Evolutionary conservation across 2,329 filamentous ascomycete species (phyloP).

Genomic region (Mycosphaerella sp.): DNA sequence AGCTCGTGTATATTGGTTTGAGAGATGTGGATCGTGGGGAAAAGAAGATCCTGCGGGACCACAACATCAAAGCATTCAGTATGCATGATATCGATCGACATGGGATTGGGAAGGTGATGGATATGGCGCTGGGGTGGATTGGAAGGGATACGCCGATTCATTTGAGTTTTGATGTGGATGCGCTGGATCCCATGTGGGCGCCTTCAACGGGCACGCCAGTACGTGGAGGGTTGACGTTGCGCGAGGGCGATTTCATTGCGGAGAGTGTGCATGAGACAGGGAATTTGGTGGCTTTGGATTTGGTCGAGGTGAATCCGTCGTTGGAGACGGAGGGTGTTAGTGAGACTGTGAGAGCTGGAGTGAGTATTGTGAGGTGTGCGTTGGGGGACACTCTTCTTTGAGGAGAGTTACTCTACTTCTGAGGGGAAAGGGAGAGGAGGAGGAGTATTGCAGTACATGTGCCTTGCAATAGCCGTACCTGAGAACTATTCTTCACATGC

Average conservation of each 20-base stretch:
- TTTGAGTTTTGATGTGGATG: slow-evolving; percentile 94
- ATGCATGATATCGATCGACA: slow-evolving; percentile 98
- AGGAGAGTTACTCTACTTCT: background rate
- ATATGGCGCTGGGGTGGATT: slow-evolving; percentile 97
- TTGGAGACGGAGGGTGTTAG: slow-evolving; percentile 55
- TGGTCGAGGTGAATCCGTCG: slow-evolving; percentile 51
- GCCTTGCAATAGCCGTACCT: too few relatives aligned
- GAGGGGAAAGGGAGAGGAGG: too few relatives aligned
- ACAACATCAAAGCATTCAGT: slow-evolving; percentile 91
- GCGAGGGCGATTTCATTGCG: slow-evolving; percentile 96
- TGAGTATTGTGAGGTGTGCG: slow-evolving; percentile 84
- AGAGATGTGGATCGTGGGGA: slow-evolving; percentile 89
- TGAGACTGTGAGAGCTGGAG: slow-evolving; percentile 85
- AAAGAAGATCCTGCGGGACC: slow-evolving; percentile 82
- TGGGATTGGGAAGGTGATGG: slow-evolving; percentile 91
- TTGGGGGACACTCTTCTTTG: slow-evolving; percentile 84
- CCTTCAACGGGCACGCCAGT: slow-evolving; percentile 95
- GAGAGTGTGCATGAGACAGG: slow-evolving; percentile 56
- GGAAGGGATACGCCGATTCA: slow-evolving; percentile 93
- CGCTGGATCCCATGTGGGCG: slow-evolving; percentile 91
- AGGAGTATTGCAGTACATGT: too few relatives aligned
- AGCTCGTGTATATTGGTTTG: slow-evolving; percentile 94
- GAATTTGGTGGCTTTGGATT: slow-evolving; percentile 51
- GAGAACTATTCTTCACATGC: background rate
- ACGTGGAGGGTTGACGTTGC: slow-evolving; percentile 81